phyloP scores from a whole-genome alignment of 2,329 filamentous ascomycete species.

The Aspergillus fischeri region DNA sequence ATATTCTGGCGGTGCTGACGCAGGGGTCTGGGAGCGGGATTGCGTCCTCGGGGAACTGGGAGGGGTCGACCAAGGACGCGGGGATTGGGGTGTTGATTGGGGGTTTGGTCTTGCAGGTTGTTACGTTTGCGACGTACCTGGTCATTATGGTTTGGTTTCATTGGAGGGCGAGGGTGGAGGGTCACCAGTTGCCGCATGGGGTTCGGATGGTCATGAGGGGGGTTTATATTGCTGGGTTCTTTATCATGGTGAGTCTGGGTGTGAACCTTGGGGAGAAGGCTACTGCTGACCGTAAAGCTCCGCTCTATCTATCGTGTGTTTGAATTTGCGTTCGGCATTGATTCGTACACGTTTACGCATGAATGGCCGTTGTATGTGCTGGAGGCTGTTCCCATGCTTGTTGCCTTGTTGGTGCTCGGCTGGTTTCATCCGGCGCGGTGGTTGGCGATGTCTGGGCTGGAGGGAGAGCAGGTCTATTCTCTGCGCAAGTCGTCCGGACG shows the following conservation, averaged over 20 bases:
- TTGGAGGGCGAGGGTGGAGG: slow-evolving; percentile 20
- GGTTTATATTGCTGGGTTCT: slow-evolving; percentile 42
- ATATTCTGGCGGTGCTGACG: slow-evolving; percentile 44
- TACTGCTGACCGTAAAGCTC: slow-evolving; percentile 25
- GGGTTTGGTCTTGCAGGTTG: slow-evolving; percentile 41
- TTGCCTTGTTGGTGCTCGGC: slow-evolving; percentile 48
- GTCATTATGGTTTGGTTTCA: slow-evolving; percentile 40
- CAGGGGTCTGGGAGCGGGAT: slow-evolving; percentile 46
- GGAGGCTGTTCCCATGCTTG: slow-evolving; percentile 44
- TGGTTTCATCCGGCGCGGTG: slow-evolving; percentile 47
- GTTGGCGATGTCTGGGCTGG: slow-evolving; percentile 23
- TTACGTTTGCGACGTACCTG: slow-evolving; percentile 41
- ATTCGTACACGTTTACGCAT: slow-evolving; percentile 48
- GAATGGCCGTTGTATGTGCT: slow-evolving; percentile 54
- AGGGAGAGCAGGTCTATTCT: slow-evolving; percentile 2
- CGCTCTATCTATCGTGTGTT: slow-evolving; percentile 53
- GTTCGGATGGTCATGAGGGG: slow-evolving; percentile 41
- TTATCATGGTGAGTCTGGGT: slow-evolving; percentile 42
- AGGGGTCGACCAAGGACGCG: slow-evolving; percentile 34
- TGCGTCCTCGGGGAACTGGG: slow-evolving; percentile 42
- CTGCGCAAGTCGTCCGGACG: neutral
- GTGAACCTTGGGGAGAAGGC: neutral
- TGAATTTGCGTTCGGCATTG: slow-evolving; percentile 51
- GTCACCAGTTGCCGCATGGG: slow-evolving; percentile 24
- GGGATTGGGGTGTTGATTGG: slow-evolving; percentile 43